A percentile compares a stretch with the other conserved stretches of the same genome.
Evolutionary conservation across 2,329 filamentous ascomycete genomes (phyloP).

Genomic region (Trichoderma guizhouense): DNA sequence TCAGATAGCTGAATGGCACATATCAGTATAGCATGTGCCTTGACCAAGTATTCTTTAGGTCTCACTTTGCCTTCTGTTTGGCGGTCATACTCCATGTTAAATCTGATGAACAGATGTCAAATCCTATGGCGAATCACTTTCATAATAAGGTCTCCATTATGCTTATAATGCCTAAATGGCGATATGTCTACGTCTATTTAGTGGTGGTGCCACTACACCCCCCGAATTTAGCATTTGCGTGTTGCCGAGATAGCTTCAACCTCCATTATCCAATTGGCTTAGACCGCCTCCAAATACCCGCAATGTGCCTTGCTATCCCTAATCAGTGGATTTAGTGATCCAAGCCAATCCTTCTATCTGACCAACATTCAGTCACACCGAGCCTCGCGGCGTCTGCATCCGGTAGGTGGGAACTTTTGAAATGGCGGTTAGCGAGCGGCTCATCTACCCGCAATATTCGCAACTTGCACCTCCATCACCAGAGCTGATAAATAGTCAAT

Average conservation of each 20-base stretch:
- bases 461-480: not conserved
- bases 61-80: not conserved
- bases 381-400: not conserved
- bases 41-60: not conserved
- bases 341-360: not conserved
- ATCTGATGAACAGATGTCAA: not conserved
- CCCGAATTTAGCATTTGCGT: not conserved
- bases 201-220: not conserved
- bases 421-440: not conserved
- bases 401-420: not conserved
- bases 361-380: not conserved
- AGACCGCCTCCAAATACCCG: not conserved
- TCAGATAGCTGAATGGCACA: not conserved
- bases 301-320: not conserved
- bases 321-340: not conserved
- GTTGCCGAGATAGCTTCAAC: not conserved
- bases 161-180: not conserved
- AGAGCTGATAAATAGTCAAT: not conserved
- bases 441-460: not conserved
- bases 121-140: not conserved
- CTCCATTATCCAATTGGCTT: not conserved
- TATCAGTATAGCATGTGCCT: not conserved
- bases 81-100: not conserved
- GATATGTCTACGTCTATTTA: not conserved
- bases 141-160: not conserved